These are phyloP conservation scores for Arachis hypogaea DNA, from an alignment of 306 rosid genomes.

Conservation along the genomic window DNA sequence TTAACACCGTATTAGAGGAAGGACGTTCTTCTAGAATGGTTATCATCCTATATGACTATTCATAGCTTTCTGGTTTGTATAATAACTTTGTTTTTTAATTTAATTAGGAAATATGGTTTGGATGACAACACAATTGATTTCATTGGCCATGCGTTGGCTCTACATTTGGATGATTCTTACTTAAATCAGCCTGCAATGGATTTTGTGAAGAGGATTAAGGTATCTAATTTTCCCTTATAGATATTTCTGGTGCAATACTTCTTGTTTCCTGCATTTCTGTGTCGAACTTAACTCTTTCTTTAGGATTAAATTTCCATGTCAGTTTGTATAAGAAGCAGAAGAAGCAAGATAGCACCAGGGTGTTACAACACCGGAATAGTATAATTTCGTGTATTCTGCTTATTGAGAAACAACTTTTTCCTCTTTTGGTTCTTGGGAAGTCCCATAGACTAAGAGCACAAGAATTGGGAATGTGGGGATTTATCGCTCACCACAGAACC, in stretches of 20 bases:
- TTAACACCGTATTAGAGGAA: neutral
- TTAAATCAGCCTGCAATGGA: conserved; percentile 59
- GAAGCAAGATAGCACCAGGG: neutral
- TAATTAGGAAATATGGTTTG: conserved; percentile 56
- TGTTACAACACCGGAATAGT: neutral
- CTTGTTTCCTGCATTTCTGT: neutral
- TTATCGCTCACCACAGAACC: neutral
- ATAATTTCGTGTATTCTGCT: conserved; percentile 4
- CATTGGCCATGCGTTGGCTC: conserved; percentile 77
- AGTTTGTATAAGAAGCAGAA: conserved; percentile 3
- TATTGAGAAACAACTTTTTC: neutral
- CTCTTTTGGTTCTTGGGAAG: neutral
- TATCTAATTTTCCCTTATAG: conserved; percentile 21
- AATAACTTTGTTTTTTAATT: neutral
- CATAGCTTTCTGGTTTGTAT: conserved; percentile 4
- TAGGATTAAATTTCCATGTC: neutral
- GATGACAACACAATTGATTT: conserved; percentile 67
- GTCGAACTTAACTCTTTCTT: neutral
- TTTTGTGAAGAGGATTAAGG: conserved; percentile 63
- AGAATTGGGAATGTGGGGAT: neutral
- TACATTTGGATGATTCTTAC: conserved; percentile 61
- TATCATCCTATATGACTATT: conserved; percentile 1
- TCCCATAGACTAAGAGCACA: neutral
- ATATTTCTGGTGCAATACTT: neutral
- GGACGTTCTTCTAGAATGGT: conserved; percentile 3